phyloP scores from a whole-genome alignment of 2,329 filamentous ascomycete genomes.

The Fusarium sulawesiense region DNA sequence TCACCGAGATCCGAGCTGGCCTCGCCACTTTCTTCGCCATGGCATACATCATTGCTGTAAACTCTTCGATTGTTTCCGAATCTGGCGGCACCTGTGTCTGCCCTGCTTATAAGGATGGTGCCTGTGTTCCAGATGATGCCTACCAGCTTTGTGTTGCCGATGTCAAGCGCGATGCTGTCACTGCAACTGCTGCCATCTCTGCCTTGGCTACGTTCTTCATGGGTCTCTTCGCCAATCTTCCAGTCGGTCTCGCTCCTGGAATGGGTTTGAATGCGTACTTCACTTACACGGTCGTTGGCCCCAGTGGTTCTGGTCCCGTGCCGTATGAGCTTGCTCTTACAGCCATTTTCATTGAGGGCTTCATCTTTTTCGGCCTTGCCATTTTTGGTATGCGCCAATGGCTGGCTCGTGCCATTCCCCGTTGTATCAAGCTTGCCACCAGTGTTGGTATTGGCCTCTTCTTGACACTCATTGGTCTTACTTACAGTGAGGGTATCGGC shows the following conservation, averaged over 20 bases:
- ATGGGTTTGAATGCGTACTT: constrained; percentile 86
- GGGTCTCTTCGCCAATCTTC: constrained; percentile 83
- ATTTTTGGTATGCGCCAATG: constrained; percentile 86
- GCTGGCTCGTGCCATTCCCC: constrained; percentile 85
- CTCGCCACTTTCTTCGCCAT: constrained; percentile 81
- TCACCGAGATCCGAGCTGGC: constrained; percentile 86
- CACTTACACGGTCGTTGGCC: constrained; percentile 77
- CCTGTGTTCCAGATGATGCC: constrained; percentile 64
- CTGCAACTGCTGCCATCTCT: constrained; percentile 85
- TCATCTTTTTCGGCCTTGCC: constrained; percentile 84
- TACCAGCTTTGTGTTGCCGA: constrained; percentile 73
- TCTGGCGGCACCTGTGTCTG: constrained; percentile 83
- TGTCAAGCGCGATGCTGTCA: constrained; percentile 82
- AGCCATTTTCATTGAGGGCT: constrained; percentile 89
- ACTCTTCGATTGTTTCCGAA: constrained; percentile 67
- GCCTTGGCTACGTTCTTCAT: constrained; percentile 84
- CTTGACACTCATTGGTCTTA: constrained; percentile 79
- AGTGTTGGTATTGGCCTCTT: constrained; percentile 89
- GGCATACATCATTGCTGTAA: constrained; percentile 66
- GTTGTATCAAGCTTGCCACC: constrained; percentile 87
- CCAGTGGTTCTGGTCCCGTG: constrained; percentile 77
- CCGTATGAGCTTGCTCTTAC: constrained; percentile 82
- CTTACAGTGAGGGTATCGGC: constrained; percentile 85
- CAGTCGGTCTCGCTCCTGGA: constrained; percentile 56
- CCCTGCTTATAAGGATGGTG: constrained; percentile 59